phyloP scores from a whole-genome alignment of 1,139 yeast species.

The Taphrina deformans region DNA sequence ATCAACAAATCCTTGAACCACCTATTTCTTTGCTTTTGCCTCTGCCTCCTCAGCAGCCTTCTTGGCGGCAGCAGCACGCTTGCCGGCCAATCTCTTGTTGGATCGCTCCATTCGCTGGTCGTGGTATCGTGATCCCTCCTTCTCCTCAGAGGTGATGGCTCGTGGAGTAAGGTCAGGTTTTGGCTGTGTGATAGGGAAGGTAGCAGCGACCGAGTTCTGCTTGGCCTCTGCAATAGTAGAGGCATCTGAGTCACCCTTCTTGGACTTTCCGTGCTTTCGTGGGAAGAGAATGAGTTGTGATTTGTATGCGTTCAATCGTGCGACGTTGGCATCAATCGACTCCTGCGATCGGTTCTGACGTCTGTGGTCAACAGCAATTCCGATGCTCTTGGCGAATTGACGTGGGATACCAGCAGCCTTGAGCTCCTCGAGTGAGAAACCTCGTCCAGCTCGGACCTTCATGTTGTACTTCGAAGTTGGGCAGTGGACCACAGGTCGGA shows the following conservation, averaged over 20 bases:
- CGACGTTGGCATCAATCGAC: conserved; percentile 91
- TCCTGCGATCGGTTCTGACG: conserved; percentile 98
- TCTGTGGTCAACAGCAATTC: conserved; percentile 99
- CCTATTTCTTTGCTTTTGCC: conserved; percentile 31
- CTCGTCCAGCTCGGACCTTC: conserved; percentile 99
- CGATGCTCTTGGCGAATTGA: conserved; percentile 96
- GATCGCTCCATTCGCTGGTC: conserved; percentile 34
- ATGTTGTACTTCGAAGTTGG: conserved; percentile 99
- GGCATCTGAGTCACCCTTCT: conserved; percentile 59
- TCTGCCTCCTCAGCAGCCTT: conserved; percentile 34
- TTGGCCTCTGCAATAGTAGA: conserved; percentile 65
- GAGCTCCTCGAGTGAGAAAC: conserved; percentile 96
- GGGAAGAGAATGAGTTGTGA: conserved; percentile 95
- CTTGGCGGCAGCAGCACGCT: conserved; percentile 34
- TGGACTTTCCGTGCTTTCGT: conserved; percentile 68
- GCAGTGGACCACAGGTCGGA: conserved; percentile 98
- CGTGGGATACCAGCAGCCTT: conserved; percentile 95
- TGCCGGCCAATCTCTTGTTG: conserved; percentile 29
- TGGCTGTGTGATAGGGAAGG: conserved; percentile 90
- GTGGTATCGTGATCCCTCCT: conserved; percentile 42
- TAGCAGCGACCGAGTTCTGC: conserved; percentile 60
- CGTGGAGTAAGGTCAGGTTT: conserved; percentile 74
- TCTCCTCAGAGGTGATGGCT: conserved; percentile 87
- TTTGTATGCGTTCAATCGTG: conserved; percentile 94
- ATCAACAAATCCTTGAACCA: neutral